A percentile compares a stretch with the other conserved stretches of the same genome.
Evolutionary conservation across 2,329 filamentous ascomycete genomes (phyloP).

Genomic region (Cadophora luteo-olivacea): DNA sequence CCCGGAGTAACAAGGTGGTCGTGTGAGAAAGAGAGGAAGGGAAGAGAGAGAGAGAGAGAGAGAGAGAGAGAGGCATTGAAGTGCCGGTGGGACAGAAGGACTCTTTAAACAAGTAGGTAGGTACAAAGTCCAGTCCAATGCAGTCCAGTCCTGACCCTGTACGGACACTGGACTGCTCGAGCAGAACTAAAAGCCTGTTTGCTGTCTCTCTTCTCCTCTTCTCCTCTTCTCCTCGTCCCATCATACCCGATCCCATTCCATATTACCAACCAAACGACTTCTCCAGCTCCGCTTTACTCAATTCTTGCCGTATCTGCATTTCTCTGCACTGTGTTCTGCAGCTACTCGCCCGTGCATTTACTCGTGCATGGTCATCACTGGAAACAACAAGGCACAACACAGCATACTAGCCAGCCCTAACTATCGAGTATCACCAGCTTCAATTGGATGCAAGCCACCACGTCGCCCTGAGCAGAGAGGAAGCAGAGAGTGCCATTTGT

Average conservation of each 20-base stretch:
- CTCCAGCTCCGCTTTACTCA: background rate
- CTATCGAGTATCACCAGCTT: background rate
- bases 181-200: conserved; percentile 6
- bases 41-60: background rate
- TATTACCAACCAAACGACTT: background rate
- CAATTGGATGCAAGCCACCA: background rate
- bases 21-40: background rate
- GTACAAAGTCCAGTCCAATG: background rate
- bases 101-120: conserved; percentile 6
- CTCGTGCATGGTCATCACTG: conserved; percentile 23
- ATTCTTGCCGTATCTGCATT: conserved; percentile 15
- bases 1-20: background rate
- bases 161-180: background rate
- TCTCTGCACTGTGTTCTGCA: conserved; percentile 7
- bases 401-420: conserved; percentile 7
- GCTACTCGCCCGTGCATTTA: background rate
- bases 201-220: conserved; percentile 1
- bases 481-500: conserved; percentile 1
- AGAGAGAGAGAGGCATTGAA: background rate
- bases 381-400: conserved; percentile 33
- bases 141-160: no score
- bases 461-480: conserved; percentile 5
- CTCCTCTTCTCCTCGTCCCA: background rate
- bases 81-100: conserved; percentile 6
- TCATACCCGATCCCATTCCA: background rate